Conservation (phyloP, 495 filamentous ascomycete species). For the Neurospora sp. region DNA sequence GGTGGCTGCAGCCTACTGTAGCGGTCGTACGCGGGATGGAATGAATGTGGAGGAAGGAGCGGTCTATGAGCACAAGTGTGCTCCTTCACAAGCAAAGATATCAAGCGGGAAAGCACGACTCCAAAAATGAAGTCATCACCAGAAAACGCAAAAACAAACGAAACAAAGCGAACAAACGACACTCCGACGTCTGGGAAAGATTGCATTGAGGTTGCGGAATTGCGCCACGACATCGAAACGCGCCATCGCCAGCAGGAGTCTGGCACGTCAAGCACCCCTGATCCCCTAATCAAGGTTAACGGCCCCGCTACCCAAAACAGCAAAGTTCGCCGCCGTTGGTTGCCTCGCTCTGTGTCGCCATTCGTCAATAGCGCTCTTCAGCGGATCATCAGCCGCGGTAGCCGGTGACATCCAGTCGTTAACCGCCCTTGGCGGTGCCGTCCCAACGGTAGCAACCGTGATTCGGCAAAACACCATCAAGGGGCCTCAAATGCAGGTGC, state of each 20-base stretch:
- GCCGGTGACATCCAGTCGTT: not conserved
- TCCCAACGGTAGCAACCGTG: not conserved
- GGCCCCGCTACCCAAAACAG: not conserved
- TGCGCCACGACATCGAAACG: not conserved
- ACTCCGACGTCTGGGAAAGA: not conserved
- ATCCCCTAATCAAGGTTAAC: not conserved
- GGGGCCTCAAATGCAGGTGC: not conserved
- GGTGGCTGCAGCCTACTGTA: not conserved
- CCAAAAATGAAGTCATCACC: not conserved
- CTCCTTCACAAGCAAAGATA: not conserved
- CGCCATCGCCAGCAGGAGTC: not conserved
- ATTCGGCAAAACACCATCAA: not conserved
- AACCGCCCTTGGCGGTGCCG: not conserved
- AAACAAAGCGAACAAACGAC: not conserved
- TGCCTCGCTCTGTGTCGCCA: not conserved
- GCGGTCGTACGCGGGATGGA: not conserved
- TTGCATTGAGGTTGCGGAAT: not conserved
- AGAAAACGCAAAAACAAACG: not conserved
- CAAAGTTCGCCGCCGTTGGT: not conserved
- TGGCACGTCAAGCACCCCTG: not conserved
- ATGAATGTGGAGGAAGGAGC: not conserved
- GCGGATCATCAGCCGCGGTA: not conserved
- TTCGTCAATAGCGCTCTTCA: not conserved
- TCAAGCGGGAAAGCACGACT: not conserved
- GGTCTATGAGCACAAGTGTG: not conserved